These are phyloP conservation scores for Leccinum rimulosum DNA, from an alignment of 768 basidiomycete species.

Conservation along the genomic window DNA sequence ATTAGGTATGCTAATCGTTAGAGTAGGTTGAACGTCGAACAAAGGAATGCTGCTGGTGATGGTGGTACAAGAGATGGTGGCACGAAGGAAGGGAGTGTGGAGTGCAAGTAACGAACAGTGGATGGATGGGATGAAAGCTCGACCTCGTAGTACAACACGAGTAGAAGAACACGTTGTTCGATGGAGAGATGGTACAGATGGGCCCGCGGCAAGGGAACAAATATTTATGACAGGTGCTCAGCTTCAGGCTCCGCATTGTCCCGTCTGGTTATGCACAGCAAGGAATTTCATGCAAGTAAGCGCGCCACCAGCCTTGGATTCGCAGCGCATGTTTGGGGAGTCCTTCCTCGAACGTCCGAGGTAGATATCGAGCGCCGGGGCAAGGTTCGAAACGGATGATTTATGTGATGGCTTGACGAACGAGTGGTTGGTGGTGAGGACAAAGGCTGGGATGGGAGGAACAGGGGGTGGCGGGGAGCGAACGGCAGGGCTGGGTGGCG, in stretches of 20 bases:
- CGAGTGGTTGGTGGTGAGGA: conserved; percentile 35
- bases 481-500: conserved; percentile 47
- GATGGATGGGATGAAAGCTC: not conserved
- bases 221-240: conserved; percentile 1
- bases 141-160: conserved; percentile 10
- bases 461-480: conserved; percentile 52
- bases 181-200: conserved; percentile 9
- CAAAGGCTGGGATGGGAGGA: conserved; percentile 51
- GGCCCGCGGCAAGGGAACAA: not conserved
- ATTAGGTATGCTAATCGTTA: not conserved
- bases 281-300: conserved; percentile 54
- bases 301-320: conserved; percentile 22
- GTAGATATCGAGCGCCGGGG: conserved; percentile 4
- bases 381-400: not conserved
- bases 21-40: not conserved
- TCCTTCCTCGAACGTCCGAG: not conserved
- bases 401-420: conserved; percentile 22
- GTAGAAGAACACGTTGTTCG: conserved; percentile 11
- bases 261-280: conserved; percentile 38
- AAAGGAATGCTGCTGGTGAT: conserved; percentile 10
- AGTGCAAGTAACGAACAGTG: not conserved
- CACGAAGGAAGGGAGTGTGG: not conserved
- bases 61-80: conserved; percentile 9
- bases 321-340: conserved; percentile 1
- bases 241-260: conserved; percentile 15